A percentile compares a stretch with the other conserved stretches of the same genome.
phyloP scores from a whole-genome alignment of 371 early-diverging fungal genomes.

The Mucor lusitanicus region DNA sequence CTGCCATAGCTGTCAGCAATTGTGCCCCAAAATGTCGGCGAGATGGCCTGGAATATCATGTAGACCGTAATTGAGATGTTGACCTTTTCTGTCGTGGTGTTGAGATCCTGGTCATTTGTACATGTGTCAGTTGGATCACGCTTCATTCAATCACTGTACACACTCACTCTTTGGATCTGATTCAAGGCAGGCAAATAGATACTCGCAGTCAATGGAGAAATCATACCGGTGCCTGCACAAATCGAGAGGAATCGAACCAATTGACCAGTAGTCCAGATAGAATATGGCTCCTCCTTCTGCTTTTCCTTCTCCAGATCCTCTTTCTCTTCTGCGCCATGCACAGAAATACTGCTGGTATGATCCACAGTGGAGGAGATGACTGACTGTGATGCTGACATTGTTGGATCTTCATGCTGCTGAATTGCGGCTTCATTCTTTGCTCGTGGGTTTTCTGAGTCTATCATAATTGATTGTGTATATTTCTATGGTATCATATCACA shows the following conservation, averaged over 20 bases:
- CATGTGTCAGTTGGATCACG: too few species aligned
- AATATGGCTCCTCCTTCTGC: slow-evolving; percentile 13
- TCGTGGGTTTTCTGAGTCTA: neutral
- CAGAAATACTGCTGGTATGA: neutral
- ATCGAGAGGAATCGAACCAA: slow-evolving; percentile 6
- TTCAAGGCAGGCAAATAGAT: slow-evolving; percentile 24
- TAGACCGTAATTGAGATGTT: slow-evolving; percentile 33
- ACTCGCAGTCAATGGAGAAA: slow-evolving; percentile 24
- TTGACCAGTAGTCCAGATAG: slow-evolving; percentile 4
- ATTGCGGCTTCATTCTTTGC: neutral
- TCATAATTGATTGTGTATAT: neutral
- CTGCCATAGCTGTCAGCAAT: slow-evolving; percentile 63
- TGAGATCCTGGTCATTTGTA: slow-evolving; percentile 15
- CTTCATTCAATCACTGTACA: too few species aligned
- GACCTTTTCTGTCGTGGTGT: slow-evolving; percentile 22
- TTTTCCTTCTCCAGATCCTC: neutral
- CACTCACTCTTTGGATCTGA: slow-evolving; percentile 16
- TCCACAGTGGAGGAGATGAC: neutral
- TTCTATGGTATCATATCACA: neutral
- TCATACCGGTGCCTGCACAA: slow-evolving; percentile 8
- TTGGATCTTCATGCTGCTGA: neutral
- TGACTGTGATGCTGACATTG: neutral
- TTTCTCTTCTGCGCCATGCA: neutral
- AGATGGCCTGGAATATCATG: slow-evolving; percentile 38
- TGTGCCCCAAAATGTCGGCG: slow-evolving; percentile 63